Evolutionary conservation across 2,329 filamentous ascomycete genomes (phyloP).

Genomic region (Venturia oleaginea): DNA sequence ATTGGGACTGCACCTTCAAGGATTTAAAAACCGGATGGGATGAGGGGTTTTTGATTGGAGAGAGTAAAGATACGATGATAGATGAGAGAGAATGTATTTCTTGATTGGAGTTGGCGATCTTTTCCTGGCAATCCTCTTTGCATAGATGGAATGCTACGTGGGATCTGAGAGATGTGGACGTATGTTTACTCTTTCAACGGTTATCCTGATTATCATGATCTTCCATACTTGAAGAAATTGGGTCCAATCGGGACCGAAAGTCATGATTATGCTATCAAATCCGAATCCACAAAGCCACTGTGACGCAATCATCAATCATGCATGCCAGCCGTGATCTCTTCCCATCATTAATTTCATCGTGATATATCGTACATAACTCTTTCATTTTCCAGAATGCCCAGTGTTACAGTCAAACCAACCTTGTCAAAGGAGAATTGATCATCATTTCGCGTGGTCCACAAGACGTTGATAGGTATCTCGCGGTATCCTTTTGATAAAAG

Average conservation of each 20-base stretch:
- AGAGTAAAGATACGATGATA: no score
- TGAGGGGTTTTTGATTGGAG: no score
- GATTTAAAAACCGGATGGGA: no score
- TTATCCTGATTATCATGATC: no score
- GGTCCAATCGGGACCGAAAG: not conserved
- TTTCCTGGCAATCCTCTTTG: no score
- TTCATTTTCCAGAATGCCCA: not conserved
- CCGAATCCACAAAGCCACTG: not conserved
- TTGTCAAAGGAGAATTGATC: constrained; percentile 20
- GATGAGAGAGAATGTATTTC: no score
- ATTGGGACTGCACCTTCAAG: no score
- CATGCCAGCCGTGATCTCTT: not conserved
- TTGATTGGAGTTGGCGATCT: no score
- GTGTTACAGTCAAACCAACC: not conserved
- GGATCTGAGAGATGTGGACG: no score
- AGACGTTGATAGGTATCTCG: constrained; percentile 86
- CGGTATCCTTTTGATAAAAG: constrained; percentile 82
- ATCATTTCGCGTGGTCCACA: constrained; percentile 73
- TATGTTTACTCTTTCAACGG: no score
- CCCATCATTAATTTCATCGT: not conserved
- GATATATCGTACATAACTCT: not conserved
- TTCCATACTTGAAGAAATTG: no score
- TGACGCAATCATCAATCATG: not conserved
- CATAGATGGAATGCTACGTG: no score
- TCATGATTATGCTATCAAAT: not conserved